A percentile compares a stretch with the other conserved stretches of the same genome.
These are phyloP conservation scores for Salix exigua DNA, from an alignment of 345 rosid species.

Conservation along the genomic window DNA sequence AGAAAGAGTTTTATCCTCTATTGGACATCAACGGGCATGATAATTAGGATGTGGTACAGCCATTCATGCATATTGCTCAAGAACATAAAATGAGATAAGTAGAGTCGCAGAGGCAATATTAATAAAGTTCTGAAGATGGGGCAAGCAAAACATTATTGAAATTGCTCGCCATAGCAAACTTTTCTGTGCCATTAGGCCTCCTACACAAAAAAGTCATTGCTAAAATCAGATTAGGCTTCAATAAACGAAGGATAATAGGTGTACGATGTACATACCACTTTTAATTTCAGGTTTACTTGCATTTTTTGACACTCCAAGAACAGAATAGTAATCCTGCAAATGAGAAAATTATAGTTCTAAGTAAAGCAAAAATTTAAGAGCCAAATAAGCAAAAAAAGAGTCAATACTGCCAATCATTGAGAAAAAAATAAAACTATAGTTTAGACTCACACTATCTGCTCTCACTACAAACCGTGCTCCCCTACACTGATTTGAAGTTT, in stretches of 20 bases:
- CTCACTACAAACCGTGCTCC: conserved; percentile 69
- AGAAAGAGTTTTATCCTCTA: neutral
- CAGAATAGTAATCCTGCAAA: conserved; percentile 81
- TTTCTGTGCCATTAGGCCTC: neutral
- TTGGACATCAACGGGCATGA: neutral
- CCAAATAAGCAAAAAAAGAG: neutral
- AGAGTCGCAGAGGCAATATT: neutral
- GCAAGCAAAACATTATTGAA: neutral
- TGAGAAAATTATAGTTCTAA: conserved; percentile 1
- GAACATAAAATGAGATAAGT: neutral
- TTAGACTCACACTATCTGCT: conserved; percentile 75
- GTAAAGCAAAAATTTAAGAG: neutral
- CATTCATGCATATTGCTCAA: neutral
- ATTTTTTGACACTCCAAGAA: conserved; percentile 85
- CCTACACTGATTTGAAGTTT: conserved; percentile 41
- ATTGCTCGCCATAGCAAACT: neutral
- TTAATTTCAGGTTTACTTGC: conserved; percentile 93
- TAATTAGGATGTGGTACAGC: neutral
- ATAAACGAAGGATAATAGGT: neutral
- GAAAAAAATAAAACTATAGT: conserved; percentile 12
- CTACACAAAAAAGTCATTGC: neutral
- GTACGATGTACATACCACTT: conserved; percentile 55
- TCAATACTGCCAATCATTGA: neutral
- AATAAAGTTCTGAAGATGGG: neutral
- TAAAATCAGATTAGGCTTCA: neutral